These are phyloP conservation scores for Physcomitrium patens DNA, from an alignment of 225 moss, liverwort and hornwort species.

Conservation along the genomic window DNA sequence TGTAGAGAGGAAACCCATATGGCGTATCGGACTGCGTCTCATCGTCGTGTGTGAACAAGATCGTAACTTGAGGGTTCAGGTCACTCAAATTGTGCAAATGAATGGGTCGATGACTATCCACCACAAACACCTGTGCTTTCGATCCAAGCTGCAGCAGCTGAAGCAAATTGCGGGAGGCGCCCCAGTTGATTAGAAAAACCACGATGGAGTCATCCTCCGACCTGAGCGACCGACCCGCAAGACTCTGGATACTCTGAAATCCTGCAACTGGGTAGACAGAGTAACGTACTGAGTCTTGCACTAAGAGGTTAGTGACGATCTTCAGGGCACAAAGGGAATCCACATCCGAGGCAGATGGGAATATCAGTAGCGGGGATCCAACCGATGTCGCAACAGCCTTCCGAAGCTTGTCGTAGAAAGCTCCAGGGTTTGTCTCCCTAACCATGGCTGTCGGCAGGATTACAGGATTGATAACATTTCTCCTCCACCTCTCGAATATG, in stretches of 20 bases:
- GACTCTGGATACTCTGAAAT: conserved; percentile 64
- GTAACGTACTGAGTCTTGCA: conserved; percentile 84
- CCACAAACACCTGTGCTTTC: conserved; percentile 78
- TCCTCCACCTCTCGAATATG: neutral
- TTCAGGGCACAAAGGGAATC: conserved; percentile 88
- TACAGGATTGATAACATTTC: conserved; percentile 26
- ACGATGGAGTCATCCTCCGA: conserved; percentile 62
- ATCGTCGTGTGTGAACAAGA: conserved; percentile 80
- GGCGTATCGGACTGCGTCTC: conserved; percentile 80
- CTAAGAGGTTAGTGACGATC: conserved; percentile 69
- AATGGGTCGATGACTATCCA: conserved; percentile 94
- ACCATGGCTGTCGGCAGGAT: conserved; percentile 66
- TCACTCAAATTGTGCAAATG: conserved; percentile 76
- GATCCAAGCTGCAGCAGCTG: conserved; percentile 70
- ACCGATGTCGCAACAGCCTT: conserved; percentile 62
- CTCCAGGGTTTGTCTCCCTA: conserved; percentile 79
- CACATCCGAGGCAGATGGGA: conserved; percentile 79
- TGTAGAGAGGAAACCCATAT: conserved; percentile 61
- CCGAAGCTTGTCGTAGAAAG: conserved; percentile 82
- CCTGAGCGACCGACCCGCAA: conserved; percentile 56
- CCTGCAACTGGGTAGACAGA: conserved; percentile 88
- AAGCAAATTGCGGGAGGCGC: conserved; percentile 80
- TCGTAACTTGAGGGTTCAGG: conserved; percentile 63
- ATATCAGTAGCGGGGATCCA: conserved; percentile 75
- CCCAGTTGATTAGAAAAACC: conserved; percentile 90